Conservation (phyloP, 257 asterid genomes). For the Asclepias syriaca region DNA sequence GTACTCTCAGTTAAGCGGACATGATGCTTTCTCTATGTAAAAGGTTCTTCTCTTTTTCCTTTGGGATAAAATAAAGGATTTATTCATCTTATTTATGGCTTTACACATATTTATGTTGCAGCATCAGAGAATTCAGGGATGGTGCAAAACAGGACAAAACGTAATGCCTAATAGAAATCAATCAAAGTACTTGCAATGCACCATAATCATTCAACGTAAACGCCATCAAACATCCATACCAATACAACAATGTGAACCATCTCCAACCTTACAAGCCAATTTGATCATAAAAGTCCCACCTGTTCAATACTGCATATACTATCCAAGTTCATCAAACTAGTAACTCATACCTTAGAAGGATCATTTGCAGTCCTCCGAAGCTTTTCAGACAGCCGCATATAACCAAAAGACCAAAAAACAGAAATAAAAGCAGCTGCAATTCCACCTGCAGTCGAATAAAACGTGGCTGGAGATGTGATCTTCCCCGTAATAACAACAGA, state of each 20-base stretch:
- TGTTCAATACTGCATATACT: no score
- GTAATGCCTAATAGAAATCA: neutral
- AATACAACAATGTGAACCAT: no score
- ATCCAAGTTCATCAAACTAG: neutral
- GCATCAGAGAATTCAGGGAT: neutral
- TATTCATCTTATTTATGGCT: neutral
- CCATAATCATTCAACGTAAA: neutral
- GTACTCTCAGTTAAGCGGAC: neutral
- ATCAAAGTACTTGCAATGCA: neutral
- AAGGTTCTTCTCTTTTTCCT: neutral
- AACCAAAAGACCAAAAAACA: constrained; percentile 96
- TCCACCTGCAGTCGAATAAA: constrained; percentile 86
- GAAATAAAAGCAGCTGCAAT: constrained; percentile 91
- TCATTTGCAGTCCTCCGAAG: constrained; percentile 74
- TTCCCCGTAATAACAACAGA: constrained; percentile 69
- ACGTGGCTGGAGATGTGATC: constrained; percentile 79
- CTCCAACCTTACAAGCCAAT: no score
- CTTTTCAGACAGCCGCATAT: constrained; percentile 73
- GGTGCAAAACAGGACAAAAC: neutral
- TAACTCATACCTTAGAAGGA: constrained; percentile 75
- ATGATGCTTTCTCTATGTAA: neutral
- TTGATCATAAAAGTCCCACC: no score
- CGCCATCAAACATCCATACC: no score
- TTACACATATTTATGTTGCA: neutral
- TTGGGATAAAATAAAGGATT: neutral